Conservation (phyloP, 75 land plant genomes). For the Chamaecyparis obtusa region DNA sequence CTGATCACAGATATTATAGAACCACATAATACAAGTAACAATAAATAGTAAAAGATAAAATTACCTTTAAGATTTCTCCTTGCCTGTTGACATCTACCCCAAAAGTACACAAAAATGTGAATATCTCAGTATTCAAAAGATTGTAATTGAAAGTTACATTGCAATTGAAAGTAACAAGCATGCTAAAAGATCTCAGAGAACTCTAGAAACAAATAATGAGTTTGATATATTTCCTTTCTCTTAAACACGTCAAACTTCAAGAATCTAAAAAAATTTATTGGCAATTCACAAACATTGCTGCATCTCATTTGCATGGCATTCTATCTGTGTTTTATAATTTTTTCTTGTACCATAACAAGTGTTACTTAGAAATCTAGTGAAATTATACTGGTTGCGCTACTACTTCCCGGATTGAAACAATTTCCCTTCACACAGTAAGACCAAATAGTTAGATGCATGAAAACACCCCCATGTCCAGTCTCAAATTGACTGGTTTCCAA, state of each 20-base stretch:
- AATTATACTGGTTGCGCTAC: neutral
- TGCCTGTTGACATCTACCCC: neutral
- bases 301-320: neutral
- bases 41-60: neutral
- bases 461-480: neutral
- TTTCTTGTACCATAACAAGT: neutral
- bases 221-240: neutral
- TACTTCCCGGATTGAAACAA: neutral
- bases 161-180: neutral
- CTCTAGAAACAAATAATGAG: neutral
- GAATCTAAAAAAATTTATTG: neutral
- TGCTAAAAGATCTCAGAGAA: neutral
- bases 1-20: neutral
- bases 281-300: slow-evolving; percentile 1
- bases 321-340: neutral
- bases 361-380: neutral
- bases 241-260: neutral
- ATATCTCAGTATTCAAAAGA: neutral
- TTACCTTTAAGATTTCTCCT: slow-evolving; percentile 1
- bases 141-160: neutral
- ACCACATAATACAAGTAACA: neutral
- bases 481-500: neutral
- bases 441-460: neutral
- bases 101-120: neutral
- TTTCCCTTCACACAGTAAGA: neutral